These are phyloP conservation scores for Botrytis fragariae DNA, from an alignment of 2,329 filamentous ascomycete species.

Conservation along the genomic window DNA sequence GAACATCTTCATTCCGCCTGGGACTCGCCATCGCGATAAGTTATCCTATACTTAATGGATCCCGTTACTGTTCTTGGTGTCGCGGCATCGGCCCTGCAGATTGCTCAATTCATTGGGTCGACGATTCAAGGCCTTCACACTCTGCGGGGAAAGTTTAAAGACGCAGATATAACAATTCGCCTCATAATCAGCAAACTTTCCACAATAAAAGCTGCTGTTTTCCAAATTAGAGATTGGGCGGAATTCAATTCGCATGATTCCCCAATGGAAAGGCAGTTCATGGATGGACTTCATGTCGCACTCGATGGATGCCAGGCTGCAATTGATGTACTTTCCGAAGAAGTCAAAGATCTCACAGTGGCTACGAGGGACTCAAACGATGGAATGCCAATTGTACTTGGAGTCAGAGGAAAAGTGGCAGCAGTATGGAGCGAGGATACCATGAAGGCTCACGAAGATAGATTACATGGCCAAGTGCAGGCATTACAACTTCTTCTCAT, in stretches of 20 bases:
- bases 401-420: conserved; percentile 1
- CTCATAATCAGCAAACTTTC: conserved; percentile 20
- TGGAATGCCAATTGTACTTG: background rate
- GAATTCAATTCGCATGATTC: conserved; percentile 23
- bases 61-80: conserved; percentile 11
- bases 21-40: background rate
- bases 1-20: too few relatives aligned
- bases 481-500: conserved; percentile 23
- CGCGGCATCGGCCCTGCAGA: conserved; percentile 13
- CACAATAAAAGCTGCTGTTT: conserved; percentile 22
- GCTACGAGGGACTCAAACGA: background rate
- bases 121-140: conserved; percentile 21
- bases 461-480: conserved; percentile 21
- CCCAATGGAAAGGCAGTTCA: conserved; percentile 34
- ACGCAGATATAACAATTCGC: conserved; percentile 21
- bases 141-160: conserved; percentile 21
- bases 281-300: conserved; percentile 38
- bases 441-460: conserved; percentile 22
- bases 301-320: conserved; percentile 40
- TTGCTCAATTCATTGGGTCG: conserved; percentile 16
- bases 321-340: conserved; percentile 40
- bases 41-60: conserved; percentile 6
- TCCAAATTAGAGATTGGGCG: conserved; percentile 23
- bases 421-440: conserved; percentile 20
- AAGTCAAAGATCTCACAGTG: conserved; percentile 31